Evolutionary conservation across 78 protist species (phyloP).

Genomic region (Tieghemostelium lacteum): DNA sequence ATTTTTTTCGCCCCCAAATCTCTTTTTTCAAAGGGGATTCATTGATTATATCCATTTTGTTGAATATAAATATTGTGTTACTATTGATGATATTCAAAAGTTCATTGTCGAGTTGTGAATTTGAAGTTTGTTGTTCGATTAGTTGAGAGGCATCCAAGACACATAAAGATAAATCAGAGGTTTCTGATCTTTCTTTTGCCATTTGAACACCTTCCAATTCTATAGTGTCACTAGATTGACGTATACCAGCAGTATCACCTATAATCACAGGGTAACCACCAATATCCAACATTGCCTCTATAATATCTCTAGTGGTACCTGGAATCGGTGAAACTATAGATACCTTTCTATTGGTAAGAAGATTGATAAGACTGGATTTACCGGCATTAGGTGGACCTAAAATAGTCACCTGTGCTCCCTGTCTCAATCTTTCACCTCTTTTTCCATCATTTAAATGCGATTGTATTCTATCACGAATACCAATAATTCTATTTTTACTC

Average conservation of each 20-base stretch:
- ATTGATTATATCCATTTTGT: constrained; percentile 39
- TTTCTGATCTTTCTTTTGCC: constrained; percentile 73
- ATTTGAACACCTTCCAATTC: constrained; percentile 84
- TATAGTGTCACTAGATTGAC: constrained; percentile 74
- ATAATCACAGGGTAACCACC: constrained; percentile 91
- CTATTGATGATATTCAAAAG: background rate
- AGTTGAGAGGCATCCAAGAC: constrained; percentile 12
- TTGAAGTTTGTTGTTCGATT: background rate
- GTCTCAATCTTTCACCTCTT: constrained; percentile 85
- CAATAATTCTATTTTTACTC: constrained; percentile 10
- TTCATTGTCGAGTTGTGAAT: background rate
- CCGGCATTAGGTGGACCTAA: constrained; percentile 93
- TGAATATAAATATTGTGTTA: constrained; percentile 55
- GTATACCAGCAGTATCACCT: constrained; percentile 93
- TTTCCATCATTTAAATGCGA: constrained; percentile 78
- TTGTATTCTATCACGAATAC: constrained; percentile 18
- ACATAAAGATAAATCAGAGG: constrained; percentile 28
- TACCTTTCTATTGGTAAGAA: constrained; percentile 86
- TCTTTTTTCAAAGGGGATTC: background rate
- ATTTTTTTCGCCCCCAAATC: constrained; percentile 7
- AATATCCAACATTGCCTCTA: constrained; percentile 87
- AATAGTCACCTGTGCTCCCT: constrained; percentile 84
- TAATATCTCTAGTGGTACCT: constrained; percentile 96
- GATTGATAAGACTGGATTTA: constrained; percentile 89
- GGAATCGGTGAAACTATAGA: constrained; percentile 93